phyloP scores from a whole-genome alignment of 2,329 filamentous ascomycete species.

The Sporothrix mexicana region DNA sequence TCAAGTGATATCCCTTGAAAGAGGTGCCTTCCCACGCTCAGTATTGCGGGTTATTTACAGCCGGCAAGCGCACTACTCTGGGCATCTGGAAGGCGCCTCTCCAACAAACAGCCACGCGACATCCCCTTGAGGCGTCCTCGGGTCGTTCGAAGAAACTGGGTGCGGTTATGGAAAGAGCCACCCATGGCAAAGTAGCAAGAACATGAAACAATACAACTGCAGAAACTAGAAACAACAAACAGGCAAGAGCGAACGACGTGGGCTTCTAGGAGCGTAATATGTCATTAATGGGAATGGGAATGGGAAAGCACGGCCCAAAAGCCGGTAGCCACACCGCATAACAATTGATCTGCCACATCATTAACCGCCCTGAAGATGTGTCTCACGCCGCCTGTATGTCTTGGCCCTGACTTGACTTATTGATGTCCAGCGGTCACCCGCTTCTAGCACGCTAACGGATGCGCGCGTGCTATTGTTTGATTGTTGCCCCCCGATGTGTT shows the following conservation, averaged over 20 bases:
- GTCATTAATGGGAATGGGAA: neutral
- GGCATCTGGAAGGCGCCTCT: neutral
- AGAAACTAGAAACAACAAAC: conserved; percentile 1
- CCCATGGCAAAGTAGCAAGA: neutral
- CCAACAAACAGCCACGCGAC: conserved; percentile 3
- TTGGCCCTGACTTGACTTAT: no score
- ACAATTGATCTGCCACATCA: conserved; percentile 21
- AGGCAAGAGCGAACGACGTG: neutral
- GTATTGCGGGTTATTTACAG: neutral
- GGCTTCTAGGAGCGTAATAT: neutral
- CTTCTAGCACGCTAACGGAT: conserved; percentile 4
- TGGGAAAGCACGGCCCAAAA: conserved; percentile 11
- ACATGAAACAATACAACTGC: neutral
- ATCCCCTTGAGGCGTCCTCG: neutral
- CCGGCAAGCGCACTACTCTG: conserved; percentile 4
- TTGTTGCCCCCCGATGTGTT: neutral
- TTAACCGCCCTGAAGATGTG: conserved; percentile 12
- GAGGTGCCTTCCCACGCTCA: neutral
- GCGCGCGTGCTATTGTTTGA: conserved; percentile 16
- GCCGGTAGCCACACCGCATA: conserved; percentile 17
- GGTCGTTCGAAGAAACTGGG: neutral
- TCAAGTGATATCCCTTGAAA: conserved; percentile 8
- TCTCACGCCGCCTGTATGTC: neutral
- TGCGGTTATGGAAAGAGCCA: conserved; percentile 2
- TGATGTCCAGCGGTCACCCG: neutral